Evolutionary conservation across 75 land plant species (phyloP), one percentile per base, ranked within the genome.

Genomic region (Sequoiadendron giganteum): DNA sequence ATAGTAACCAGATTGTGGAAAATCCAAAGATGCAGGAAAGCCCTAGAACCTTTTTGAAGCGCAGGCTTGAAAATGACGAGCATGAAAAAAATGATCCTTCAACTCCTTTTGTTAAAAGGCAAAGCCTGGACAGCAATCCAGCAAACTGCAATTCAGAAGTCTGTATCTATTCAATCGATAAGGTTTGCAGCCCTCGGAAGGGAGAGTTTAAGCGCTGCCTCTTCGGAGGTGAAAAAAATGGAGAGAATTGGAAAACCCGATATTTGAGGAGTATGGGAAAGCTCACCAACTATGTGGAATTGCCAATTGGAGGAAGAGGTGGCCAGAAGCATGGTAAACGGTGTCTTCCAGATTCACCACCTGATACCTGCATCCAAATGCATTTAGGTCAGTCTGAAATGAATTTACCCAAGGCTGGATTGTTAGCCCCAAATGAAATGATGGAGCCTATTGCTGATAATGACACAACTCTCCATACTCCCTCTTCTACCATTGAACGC

Each of bases 1-100:
- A 9, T 40, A 42, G 47, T 7, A 80, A 40, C 83, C 83, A 80
- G 39, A 38, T 19, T 18, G 2, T 80, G 28, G 83, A 77, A 77
- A 77, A 42, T 80, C 43, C 47, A 42, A 80, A 80, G 10, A 80
- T 80, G 43, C 83, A 40, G 83, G 47, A 39, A 42, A 80, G 1
- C 45, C 47, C 47, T 5, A 80, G 83, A 80, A 80, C 83, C 83
- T 42, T 40, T 80, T 80, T 80, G 83, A 80, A 80, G 83, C 83
- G 48, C 83, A 80, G 43, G 28, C 38, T 80, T 42, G 83, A 79
- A 39, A 79, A 8, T 43, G 45, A 40, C 6, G 83, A 80, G 48
- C 21, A 80, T 80, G 83, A 80, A 6, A 80, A 80, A 42, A 42
- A 42, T 80, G 45, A 21, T 19, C 83, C 83, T 39, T 80, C 48